These are phyloP conservation scores for Erysimum cheiranthoides DNA, from an alignment of 345 rosid species.

Conservation along the genomic window DNA sequence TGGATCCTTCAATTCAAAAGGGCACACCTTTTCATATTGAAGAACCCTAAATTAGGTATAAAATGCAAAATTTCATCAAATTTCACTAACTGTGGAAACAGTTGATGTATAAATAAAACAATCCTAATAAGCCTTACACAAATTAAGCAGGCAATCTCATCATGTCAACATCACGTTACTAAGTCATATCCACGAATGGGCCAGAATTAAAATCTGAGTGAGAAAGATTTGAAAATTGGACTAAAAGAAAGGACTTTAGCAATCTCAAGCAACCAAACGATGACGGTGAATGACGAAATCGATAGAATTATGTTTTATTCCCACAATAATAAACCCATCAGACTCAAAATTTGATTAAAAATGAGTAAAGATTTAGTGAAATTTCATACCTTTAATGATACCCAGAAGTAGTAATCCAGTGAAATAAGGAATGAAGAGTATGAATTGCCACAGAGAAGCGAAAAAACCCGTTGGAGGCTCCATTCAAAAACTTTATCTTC, in stretches of 20 bases:
- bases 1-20: neutral
- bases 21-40: neutral
- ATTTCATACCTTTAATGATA: constrained; percentile 62
- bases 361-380: neutral
- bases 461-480: constrained; percentile 80
- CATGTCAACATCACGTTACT: constrained; percentile 29
- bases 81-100: neutral
- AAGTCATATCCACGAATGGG: too few relatives aligned
- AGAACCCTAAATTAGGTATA: constrained; percentile 11
- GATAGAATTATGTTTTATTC: neutral
- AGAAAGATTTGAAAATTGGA: neutral
- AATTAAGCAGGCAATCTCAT: neutral
- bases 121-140: constrained; percentile 14
- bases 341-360: neutral
- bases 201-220: neutral
- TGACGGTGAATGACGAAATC: neutral
- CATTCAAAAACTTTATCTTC: constrained; percentile 45
- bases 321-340: constrained; percentile 19
- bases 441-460: constrained; percentile 70
- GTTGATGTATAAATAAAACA: constrained; percentile 25
- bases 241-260: constrained; percentile 2
- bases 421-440: constrained; percentile 86
- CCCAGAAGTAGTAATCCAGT: constrained; percentile 79
- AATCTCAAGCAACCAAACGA: neutral
- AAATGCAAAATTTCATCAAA: neutral